A percentile compares a stretch with the other conserved stretches of the same genome.
These are phyloP conservation scores for Phytopythium mirpurense DNA, from an alignment of 352 stramenopile genomes.

Conservation along the genomic window DNA sequence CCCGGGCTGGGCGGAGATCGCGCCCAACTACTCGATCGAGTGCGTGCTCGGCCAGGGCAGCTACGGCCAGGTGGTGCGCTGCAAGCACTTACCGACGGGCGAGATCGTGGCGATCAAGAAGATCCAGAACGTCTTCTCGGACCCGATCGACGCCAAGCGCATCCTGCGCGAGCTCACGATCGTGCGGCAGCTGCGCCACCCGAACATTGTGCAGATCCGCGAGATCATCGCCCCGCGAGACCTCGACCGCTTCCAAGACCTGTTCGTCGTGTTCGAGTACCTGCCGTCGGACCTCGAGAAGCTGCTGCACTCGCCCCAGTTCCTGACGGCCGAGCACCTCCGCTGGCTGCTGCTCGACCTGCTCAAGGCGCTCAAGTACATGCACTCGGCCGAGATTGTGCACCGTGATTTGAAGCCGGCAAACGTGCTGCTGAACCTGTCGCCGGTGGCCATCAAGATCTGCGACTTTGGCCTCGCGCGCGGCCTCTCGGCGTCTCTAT, in stretches of 20 bases:
- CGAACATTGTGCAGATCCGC: slow-evolving; percentile 85
- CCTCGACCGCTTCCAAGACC: slow-evolving; percentile 68
- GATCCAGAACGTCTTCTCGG: slow-evolving; percentile 86
- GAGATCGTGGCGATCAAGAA: slow-evolving; percentile 89
- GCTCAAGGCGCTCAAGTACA: slow-evolving; percentile 87
- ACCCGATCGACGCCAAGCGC: slow-evolving; percentile 84
- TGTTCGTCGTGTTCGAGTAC: slow-evolving; percentile 87
- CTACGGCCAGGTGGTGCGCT: slow-evolving; percentile 84
- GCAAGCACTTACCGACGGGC: slow-evolving; percentile 83
- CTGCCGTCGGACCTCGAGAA: slow-evolving; percentile 82
- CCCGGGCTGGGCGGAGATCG: slow-evolving; percentile 76
- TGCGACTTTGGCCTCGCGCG: slow-evolving; percentile 82
- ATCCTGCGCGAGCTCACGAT: slow-evolving; percentile 84
- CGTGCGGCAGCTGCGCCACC: slow-evolving; percentile 75
- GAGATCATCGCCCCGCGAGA: slow-evolving; percentile 82
- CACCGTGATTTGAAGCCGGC: slow-evolving; percentile 86
- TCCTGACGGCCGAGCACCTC: slow-evolving; percentile 78
- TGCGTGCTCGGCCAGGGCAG: slow-evolving; percentile 81
- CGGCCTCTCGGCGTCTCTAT: slow-evolving; percentile 59
- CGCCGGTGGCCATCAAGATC: slow-evolving; percentile 83
- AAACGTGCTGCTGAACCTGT: slow-evolving; percentile 86
- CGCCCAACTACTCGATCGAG: slow-evolving; percentile 81
- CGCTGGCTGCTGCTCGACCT: slow-evolving; percentile 82
- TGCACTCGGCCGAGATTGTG: slow-evolving; percentile 87
- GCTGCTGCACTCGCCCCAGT: slow-evolving; percentile 80